Conservation (phyloP, 2,329 filamentous ascomycete genomes). For the Alternaria panax region DNA sequence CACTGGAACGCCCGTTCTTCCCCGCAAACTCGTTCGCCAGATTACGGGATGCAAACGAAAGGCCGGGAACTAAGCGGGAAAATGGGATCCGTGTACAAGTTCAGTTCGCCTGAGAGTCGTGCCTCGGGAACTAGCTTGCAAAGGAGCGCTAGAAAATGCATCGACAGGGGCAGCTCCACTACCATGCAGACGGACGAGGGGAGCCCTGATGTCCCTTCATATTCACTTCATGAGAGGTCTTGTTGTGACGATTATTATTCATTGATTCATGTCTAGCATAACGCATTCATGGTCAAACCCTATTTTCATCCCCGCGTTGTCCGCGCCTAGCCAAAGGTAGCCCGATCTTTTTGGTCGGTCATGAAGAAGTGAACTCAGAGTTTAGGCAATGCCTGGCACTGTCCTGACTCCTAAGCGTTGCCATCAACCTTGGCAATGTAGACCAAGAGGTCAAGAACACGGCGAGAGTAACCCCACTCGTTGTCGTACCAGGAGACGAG, state of each 20-base stretch:
- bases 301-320: constrained; percentile 24
- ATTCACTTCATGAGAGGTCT: background rate
- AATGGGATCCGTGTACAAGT: constrained; percentile 8
- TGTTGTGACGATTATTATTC: constrained; percentile 31
- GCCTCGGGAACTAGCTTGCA: constrained; percentile 30
- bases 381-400: constrained; percentile 45
- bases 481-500: constrained; percentile 99
- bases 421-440: constrained; percentile 56
- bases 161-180: constrained; percentile 31
- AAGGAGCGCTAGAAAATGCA: constrained; percentile 30
- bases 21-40: constrained; percentile 6
- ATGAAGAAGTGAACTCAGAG: constrained; percentile 31
- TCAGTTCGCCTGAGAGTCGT: constrained; percentile 8
- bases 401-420: constrained; percentile 53
- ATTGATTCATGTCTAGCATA: constrained; percentile 41
- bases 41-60: constrained; percentile 2
- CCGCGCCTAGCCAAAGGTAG: constrained; percentile 15
- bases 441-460: constrained; percentile 60
- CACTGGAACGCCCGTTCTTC: constrained; percentile 6
- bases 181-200: constrained; percentile 15
- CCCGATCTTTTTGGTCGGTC: constrained; percentile 5
- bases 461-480: constrained; percentile 99
- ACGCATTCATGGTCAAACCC: constrained; percentile 24
- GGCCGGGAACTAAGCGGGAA: constrained; percentile 2
- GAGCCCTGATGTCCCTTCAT: constrained; percentile 19